phyloP scores from a whole-genome alignment of 78 protist species.

The Chrysochromulina tobinii region DNA sequence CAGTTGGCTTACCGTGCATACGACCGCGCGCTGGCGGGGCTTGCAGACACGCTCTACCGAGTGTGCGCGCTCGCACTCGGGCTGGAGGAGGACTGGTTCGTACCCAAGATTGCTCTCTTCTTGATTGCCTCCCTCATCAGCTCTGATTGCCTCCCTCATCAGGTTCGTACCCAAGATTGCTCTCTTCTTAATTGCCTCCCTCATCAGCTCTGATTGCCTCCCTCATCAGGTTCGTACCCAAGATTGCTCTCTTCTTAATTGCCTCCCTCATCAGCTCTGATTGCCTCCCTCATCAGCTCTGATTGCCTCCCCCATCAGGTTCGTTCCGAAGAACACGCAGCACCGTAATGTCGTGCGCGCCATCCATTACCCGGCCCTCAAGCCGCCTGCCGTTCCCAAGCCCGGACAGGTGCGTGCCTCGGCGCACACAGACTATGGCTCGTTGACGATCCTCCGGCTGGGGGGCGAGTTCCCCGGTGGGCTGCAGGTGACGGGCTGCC shows the following conservation, averaged over 20 bases:
- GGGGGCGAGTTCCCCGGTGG: background rate
- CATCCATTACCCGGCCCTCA: background rate
- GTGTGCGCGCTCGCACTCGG: background rate
- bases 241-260: no score
- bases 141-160: no score
- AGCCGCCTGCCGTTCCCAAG: background rate
- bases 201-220: no score
- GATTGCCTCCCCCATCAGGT: background rate
- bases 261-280: no score
- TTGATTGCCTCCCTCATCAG: no score
- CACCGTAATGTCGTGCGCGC: background rate
- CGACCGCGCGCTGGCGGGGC: background rate
- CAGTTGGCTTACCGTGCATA: background rate
- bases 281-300: no score
- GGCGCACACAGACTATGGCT: background rate
- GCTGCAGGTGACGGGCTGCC: background rate
- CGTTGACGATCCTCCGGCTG: background rate
- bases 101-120: no score
- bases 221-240: no score
- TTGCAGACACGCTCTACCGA: background rate
- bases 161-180: no score
- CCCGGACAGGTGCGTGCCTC: background rate
- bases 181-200: no score
- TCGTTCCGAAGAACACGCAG: no score
- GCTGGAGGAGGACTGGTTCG: background rate